Evolutionary conservation across 2,329 filamentous ascomycete genomes (phyloP).

Genomic region (Amauroascus verrucosus): DNA sequence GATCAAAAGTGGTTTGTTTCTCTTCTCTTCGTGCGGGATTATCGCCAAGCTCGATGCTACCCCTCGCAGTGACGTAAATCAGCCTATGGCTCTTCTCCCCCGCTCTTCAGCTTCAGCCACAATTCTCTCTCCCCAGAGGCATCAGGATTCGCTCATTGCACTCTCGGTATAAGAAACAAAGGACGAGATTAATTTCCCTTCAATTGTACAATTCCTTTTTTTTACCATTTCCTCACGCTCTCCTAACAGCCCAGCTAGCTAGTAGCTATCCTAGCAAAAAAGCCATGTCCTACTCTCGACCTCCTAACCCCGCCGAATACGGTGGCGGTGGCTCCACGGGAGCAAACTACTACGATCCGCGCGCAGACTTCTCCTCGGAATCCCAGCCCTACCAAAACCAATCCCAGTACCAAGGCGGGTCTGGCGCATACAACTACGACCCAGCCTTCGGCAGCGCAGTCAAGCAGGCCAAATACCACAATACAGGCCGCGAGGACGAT

Average conservation of each 20-base stretch:
- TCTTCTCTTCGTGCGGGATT: background rate
- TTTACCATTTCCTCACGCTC: too few relatives aligned
- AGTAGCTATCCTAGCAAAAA: too few relatives aligned
- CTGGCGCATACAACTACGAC: constrained; percentile 5
- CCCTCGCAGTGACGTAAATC: background rate
- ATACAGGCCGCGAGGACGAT: constrained; percentile 23
- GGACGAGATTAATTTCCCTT: background rate
- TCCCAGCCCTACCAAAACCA: constrained; percentile 13
- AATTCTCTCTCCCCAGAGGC: background rate
- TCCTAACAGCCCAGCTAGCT: too few relatives aligned
- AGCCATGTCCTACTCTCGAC: constrained; percentile 2
- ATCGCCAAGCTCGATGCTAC: too few relatives aligned
- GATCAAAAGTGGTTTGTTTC: background rate
- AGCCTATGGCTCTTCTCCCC: background rate
- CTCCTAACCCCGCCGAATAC: constrained; percentile 14
- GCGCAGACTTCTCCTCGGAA: constrained; percentile 18
- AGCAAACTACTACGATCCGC: constrained; percentile 23
- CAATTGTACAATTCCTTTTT: too few relatives aligned
- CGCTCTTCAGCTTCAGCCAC: background rate
- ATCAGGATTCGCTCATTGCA: too few relatives aligned
- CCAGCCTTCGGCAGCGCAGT: constrained; percentile 45
- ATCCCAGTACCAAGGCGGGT: constrained; percentile 16
- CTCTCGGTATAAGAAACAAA: too few relatives aligned
- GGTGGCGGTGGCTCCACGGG: constrained; percentile 20
- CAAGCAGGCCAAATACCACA: constrained; percentile 42